Conservation (phyloP, 164 flowering plant genomes). For the Dillenia suffruticosa region DNA sequence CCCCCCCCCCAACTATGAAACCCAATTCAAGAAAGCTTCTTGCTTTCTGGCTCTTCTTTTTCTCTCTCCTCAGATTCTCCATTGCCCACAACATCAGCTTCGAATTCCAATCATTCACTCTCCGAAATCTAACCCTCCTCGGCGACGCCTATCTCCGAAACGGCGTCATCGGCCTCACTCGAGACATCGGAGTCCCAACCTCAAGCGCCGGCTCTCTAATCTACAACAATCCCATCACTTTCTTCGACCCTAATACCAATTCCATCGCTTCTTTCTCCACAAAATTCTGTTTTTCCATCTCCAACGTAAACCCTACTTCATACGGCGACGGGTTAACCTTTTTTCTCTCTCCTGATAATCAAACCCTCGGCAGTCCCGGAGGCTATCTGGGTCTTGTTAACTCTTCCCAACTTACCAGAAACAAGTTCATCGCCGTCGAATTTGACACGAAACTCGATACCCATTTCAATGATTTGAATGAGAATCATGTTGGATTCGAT, state of each 20-base stretch:
- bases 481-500: constrained; percentile 78
- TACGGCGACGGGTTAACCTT: constrained; percentile 80
- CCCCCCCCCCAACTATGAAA: not conserved
- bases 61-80: constrained; percentile 2
- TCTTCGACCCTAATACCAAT: constrained; percentile 49
- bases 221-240: constrained; percentile 53
- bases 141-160: constrained; percentile 83
- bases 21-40: constrained; percentile 33
- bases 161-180: constrained; percentile 77
- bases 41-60: constrained; percentile 18
- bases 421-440: constrained; percentile 69
- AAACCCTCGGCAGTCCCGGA: constrained; percentile 68
- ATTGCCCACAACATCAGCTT: constrained; percentile 14
- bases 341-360: constrained; percentile 58
- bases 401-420: constrained; percentile 45
- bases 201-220: constrained; percentile 74
- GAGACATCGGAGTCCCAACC: constrained; percentile 61
- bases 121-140: constrained; percentile 74
- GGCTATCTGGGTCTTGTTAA: constrained; percentile 79
- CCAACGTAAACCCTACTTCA: constrained; percentile 47
- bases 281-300: constrained; percentile 60
- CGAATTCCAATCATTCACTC: constrained; percentile 49
- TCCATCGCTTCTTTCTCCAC: constrained; percentile 76
- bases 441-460: constrained; percentile 68
- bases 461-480: constrained; percentile 56